Percentiles rank a stretch among this genome's conserved stretches.
Conservation (phyloP, 176 grass and related monocot genomes). For the Raddia guianensis region DNA sequence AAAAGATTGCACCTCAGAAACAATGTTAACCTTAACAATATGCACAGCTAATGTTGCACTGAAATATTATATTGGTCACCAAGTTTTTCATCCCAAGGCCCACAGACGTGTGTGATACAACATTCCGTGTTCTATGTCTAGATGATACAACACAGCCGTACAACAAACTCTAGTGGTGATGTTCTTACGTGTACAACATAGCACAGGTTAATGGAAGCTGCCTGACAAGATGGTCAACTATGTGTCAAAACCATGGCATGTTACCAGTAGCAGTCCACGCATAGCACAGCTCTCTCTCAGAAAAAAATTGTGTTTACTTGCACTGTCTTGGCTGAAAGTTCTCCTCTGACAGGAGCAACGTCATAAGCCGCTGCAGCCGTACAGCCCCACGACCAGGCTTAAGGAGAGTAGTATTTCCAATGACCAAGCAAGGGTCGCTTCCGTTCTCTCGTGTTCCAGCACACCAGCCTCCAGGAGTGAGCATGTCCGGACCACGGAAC, state of each 20-base stretch:
- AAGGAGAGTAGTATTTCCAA: conserved; percentile 45
- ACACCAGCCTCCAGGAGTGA: conserved; percentile 63
- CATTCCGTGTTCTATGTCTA: background rate
- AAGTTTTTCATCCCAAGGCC: background rate
- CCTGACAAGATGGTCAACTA: conserved; percentile 42
- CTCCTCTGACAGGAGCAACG: conserved; percentile 42
- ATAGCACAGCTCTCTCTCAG: conserved; percentile 20
- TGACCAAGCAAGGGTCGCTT: conserved; percentile 47
- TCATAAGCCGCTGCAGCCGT: conserved; percentile 50
- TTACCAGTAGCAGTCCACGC: conserved; percentile 27
- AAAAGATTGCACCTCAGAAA: background rate
- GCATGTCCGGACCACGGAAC: conserved; percentile 39
- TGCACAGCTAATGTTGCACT: background rate
- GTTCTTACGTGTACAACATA: conserved; percentile 11
- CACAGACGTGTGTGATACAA: background rate
- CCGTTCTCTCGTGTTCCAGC: conserved; percentile 45
- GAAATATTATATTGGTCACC: background rate
- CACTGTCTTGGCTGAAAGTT: conserved; percentile 72
- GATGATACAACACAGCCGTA: background rate
- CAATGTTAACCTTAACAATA: background rate
- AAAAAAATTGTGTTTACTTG: conserved; percentile 34
- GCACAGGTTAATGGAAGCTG: conserved; percentile 17
- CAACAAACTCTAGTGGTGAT: conserved; percentile 14
- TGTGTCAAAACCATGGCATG: background rate
- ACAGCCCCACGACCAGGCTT: conserved; percentile 50